phyloP scores from a whole-genome alignment of 179 eudicot genomes.

The Silene noctiflora region DNA sequence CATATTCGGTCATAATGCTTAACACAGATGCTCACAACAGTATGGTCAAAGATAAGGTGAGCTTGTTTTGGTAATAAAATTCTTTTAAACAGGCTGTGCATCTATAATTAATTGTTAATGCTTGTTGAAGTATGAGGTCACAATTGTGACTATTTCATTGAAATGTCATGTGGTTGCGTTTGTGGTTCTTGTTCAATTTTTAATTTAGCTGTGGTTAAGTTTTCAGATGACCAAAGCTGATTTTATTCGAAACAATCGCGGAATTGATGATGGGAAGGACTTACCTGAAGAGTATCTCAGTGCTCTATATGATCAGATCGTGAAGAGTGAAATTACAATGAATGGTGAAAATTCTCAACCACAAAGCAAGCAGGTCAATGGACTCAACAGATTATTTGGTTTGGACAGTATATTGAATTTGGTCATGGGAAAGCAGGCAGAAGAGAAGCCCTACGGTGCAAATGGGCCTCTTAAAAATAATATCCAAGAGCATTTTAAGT shows the following conservation, averaged over 20 bases:
- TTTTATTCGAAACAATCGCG: slow-evolving; percentile 89
- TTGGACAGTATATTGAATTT: slow-evolving; percentile 91
- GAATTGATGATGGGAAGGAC: slow-evolving; percentile 95
- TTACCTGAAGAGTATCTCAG: slow-evolving; percentile 87
- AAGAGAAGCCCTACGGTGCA: slow-evolving; percentile 84
- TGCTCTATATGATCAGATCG: slow-evolving; percentile 82
- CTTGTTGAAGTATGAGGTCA: background rate
- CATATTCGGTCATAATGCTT: slow-evolving; percentile 96
- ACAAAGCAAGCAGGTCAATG: slow-evolving; percentile 76
- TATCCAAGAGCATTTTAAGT: slow-evolving; percentile 93
- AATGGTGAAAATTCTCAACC: slow-evolving; percentile 77
- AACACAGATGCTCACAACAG: slow-evolving; percentile 97
- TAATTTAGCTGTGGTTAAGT: slow-evolving; percentile 21
- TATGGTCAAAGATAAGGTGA: slow-evolving; percentile 98
- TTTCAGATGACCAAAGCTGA: slow-evolving; percentile 91
- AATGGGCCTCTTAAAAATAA: slow-evolving; percentile 81
- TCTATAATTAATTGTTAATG: background rate
- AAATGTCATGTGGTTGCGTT: background rate
- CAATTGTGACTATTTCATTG: background rate
- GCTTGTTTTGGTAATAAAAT: slow-evolving; percentile 13
- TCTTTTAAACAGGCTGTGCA: background rate
- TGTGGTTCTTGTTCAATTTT: slow-evolving; percentile 7
- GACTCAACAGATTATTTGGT: slow-evolving; percentile 79
- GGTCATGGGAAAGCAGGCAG: slow-evolving; percentile 78
- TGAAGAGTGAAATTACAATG: slow-evolving; percentile 90